Evolutionary conservation across 495 filamentous ascomycete species (phyloP).

Genomic region (Penicillium mononematosum): DNA sequence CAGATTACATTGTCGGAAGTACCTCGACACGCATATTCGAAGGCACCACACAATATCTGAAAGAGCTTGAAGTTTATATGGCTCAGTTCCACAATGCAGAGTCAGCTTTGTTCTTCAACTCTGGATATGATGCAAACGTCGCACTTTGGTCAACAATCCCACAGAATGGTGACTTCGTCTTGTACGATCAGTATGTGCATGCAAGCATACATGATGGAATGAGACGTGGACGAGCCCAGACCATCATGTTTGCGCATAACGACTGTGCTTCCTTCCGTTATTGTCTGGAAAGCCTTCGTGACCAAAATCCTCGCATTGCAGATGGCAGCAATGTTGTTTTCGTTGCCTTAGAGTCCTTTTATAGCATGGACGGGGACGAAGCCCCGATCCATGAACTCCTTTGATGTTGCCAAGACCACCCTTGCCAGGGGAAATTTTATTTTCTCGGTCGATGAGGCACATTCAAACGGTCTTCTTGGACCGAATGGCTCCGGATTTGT

Average conservation of each 20-base stretch:
- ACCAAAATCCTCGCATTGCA: neutral
- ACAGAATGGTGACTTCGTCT: conserved; percentile 57
- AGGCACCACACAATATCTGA: conserved; percentile 38
- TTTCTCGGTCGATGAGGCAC: conserved; percentile 68
- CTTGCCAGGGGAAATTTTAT: conserved; percentile 54
- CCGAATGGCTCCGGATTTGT: conserved; percentile 57
- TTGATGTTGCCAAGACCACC: conserved; percentile 45
- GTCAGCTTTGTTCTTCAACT: conserved; percentile 61
- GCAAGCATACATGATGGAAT: conserved; percentile 70
- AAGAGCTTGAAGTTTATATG: conserved; percentile 54
- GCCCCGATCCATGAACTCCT: conserved; percentile 55
- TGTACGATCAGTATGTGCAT: conserved; percentile 67
- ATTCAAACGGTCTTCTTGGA: conserved; percentile 61
- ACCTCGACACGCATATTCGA: conserved; percentile 14
- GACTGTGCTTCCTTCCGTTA: neutral
- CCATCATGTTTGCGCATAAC: conserved; percentile 50
- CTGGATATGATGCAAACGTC: conserved; percentile 66
- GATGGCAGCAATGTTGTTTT: conserved; percentile 37
- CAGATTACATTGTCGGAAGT: conserved; percentile 16
- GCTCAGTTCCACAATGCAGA: conserved; percentile 57
- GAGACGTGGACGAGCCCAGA: conserved; percentile 48
- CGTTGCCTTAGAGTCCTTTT: conserved; percentile 63
- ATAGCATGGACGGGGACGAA: conserved; percentile 73
- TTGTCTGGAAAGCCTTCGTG: too few species aligned
- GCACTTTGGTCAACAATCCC: conserved; percentile 61